Evolutionary conservation across 768 basidiomycete species (phyloP), one percentile per base, ranked within the genome.

Genomic region (Strobilomyces echinocephalus): DNA sequence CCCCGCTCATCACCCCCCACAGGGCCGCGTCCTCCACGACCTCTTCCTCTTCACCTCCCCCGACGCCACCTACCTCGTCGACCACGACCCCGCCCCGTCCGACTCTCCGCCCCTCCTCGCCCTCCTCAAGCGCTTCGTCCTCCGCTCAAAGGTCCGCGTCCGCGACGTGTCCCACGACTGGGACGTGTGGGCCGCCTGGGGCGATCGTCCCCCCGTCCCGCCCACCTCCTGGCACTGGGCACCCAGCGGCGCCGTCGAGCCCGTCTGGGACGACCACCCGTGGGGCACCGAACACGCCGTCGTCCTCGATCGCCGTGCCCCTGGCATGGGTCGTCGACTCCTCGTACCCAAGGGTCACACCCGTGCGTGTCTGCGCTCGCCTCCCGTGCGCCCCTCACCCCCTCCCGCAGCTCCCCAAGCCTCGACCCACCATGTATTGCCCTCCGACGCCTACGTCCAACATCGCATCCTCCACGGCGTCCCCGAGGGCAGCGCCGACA

Each of bases 11-110:
- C 31, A 21, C n/a, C n/a, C n/a, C 16, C 21, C 4, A 30, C 52
- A 95, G 93, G 95, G 95, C 38, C 80, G 94, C 65, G 83, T 98
- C 30, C 74, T 97, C 43, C 86, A 93, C 65, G 95, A 97, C 68
- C 72, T 87, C 47, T 94, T 98, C 70, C 76, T 97, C 57, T 90
- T 91, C 67, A 83, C 86, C 14, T 73, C 76, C 28, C 70, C 74
- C 10, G 72, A 72, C 20, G 71, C 68, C 15, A 80, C 79, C 16
- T 91, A 85, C 65, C 69, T 91, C 43, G 68, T 91, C 54, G 90
- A 91, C 65, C 83, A 85, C 63, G 84, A 94, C 66, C 70, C 80
- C 11, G 74, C 82, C 44, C 67, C 78, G 1, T 78, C 85, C 28
- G n/a, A n/a, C n/a, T n/a, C n/a, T n/a, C n/a, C n/a, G n/a, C 69